Base-by-base conservation (phyloP, 352 stramenopile genomes). In the Phytophthora citrophthora region DNA sequence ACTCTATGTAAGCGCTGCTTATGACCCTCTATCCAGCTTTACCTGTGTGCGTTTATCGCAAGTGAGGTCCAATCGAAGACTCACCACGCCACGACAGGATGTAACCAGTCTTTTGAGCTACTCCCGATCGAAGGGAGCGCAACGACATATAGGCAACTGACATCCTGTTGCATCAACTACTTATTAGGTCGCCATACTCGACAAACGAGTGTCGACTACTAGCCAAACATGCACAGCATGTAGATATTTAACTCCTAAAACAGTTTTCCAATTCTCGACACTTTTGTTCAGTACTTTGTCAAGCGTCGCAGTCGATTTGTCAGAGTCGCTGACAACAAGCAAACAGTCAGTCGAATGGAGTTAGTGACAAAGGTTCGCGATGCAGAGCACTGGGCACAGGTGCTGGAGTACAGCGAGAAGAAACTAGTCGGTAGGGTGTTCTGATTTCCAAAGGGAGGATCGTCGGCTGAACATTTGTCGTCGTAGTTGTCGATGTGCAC, bases 401-500 rank as follows among this genome's bases (percentile, higher is more conserved):
- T 91, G 38, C 70, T 77, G 3, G 76, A 89, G 23, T 57, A 46
- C 26, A 83, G 71, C 54, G 77, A 89, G n/a, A 88, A 83, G 73
- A 91, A 86, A 52, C 60, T 91, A 36, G 41, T 91, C 0, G 81
- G 79, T 88, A 40, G 1, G 71, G 68, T n/a, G 16, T 20, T 38
- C 29, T 34, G 7, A n/a, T 44, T 15, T 16, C 18, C 45, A 26
- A 20, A 8, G 18, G 15, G 18, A 13, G 31, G 13, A 38, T 15
- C n/a, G 46, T 43, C 4, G 39, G 15, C 10, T 6, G 39, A 46
- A 56, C 7, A 26, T 46, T 34, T 59, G 23, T 29, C 34, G 9
- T 11, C 11, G 44, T 41, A 89, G 80, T 90, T 70, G 81, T 90
- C 16, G 81, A 89, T 52, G 73, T 75, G 13, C 77, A 90, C 67